phyloP scores from a whole-genome alignment of 441 rosid species.

The Geranium incanum region DNA sequence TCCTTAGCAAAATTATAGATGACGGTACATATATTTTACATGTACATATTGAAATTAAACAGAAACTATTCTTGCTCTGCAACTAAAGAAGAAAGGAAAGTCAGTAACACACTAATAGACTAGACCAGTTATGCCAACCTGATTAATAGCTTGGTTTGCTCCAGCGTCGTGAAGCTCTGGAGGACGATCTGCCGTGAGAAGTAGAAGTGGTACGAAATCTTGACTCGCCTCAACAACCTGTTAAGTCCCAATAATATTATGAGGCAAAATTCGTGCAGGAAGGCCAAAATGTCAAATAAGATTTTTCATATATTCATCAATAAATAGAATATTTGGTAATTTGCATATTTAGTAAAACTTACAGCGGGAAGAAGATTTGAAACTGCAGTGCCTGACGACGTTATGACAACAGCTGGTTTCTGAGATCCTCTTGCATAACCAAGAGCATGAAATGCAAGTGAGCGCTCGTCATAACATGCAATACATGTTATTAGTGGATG shows the following conservation, averaged over 20 bases:
- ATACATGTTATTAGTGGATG: slow-evolving; percentile 72
- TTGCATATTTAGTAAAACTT: slow-evolving; percentile 32
- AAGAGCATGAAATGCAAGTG: slow-evolving; percentile 90
- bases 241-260: slow-evolving; percentile 3
- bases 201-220: slow-evolving; percentile 78
- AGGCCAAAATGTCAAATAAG: not conserved
- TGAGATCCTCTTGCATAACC: slow-evolving; percentile 87
- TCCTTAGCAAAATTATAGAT: not conserved
- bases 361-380: slow-evolving; percentile 99
- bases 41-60: not conserved
- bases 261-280: slow-evolving; percentile 10
- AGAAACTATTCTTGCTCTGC: not conserved
- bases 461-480: slow-evolving; percentile 89
- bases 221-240: slow-evolving; percentile 99
- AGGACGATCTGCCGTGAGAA: slow-evolving; percentile 97
- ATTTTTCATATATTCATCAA: not conserved
- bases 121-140: slow-evolving; percentile 36
- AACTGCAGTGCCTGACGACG: slow-evolving; percentile 96
- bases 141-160: slow-evolving; percentile 93
- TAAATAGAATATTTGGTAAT: slow-evolving; percentile 13
- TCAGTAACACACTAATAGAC: not conserved
- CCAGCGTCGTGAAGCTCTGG: slow-evolving; percentile 89
- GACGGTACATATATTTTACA: not conserved
- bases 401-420: slow-evolving; percentile 77
- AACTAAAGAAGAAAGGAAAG: not conserved